phyloP scores from a whole-genome alignment of 2,329 filamentous ascomycete genomes.

The Xylariaceae sp. region DNA sequence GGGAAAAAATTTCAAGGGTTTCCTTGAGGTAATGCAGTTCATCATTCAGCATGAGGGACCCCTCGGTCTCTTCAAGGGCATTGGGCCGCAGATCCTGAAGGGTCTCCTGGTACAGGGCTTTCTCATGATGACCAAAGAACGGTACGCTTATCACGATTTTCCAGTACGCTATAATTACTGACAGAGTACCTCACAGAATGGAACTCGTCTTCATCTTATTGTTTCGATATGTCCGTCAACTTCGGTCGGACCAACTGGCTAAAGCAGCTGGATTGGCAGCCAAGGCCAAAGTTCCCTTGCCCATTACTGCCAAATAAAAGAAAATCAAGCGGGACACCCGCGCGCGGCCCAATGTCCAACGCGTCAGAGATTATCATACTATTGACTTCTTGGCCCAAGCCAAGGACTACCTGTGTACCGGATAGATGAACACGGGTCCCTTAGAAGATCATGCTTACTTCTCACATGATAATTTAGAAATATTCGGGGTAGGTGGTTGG shows the following conservation, averaged over 20 bases:
- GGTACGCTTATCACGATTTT: slow-evolving; percentile 48
- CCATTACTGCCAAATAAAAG: slow-evolving; percentile 39
- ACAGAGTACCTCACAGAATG: slow-evolving; percentile 52
- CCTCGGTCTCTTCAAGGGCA: slow-evolving; percentile 89
- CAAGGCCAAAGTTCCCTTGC: slow-evolving; percentile 47
- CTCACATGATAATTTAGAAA: background rate
- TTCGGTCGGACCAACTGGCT: slow-evolving; percentile 66
- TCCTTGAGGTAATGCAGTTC: slow-evolving; percentile 90
- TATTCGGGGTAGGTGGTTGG: background rate
- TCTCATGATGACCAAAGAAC: slow-evolving; percentile 98
- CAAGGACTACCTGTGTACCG: background rate
- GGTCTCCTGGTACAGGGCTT: slow-evolving; percentile 91
- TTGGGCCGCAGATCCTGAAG: slow-evolving; percentile 89
- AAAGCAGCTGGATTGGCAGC: slow-evolving; percentile 61
- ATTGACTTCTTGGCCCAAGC: background rate
- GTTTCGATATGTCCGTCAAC: slow-evolving; percentile 71
- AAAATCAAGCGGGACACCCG: background rate
- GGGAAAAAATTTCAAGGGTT: slow-evolving; percentile 89
- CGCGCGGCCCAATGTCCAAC: background rate
- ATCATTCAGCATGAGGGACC: slow-evolving; percentile 85
- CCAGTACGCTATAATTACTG: slow-evolving; percentile 9
- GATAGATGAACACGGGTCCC: background rate
- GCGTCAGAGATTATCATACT: background rate
- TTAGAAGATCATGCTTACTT: background rate
- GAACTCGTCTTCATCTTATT: slow-evolving; percentile 84